phyloP scores from a whole-genome alignment of 139 green algal genomes.

The Penium margaritaceum region DNA sequence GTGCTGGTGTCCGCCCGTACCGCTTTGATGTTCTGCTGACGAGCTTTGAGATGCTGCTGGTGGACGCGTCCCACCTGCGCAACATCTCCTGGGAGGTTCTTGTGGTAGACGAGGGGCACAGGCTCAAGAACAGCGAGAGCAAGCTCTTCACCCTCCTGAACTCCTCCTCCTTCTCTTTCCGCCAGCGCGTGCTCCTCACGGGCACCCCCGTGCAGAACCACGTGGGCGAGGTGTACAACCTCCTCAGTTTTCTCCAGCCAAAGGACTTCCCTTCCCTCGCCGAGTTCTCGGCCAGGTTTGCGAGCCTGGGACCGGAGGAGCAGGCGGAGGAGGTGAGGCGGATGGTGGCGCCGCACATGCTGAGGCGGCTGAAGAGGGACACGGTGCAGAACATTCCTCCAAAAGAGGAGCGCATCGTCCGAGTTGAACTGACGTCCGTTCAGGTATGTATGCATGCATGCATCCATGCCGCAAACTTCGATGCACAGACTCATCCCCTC shows the following conservation, averaged over 20 bases:
- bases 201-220: conserved; percentile 68
- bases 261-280: conserved; percentile 60
- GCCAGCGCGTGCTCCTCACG: conserved; percentile 84
- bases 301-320: conserved; percentile 20
- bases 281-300: conserved; percentile 58
- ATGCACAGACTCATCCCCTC: no score
- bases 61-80: conserved; percentile 56
- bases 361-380: conserved; percentile 84
- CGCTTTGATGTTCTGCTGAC: conserved; percentile 77
- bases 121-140: conserved; percentile 74
- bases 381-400: conserved; percentile 78
- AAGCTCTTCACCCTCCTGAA: conserved; percentile 40
- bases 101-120: conserved; percentile 69
- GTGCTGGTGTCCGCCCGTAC: conserved; percentile 6
- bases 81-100: conserved; percentile 61
- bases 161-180: conserved; percentile 31
- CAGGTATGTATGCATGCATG: no score
- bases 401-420: conserved; percentile 81
- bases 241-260: conserved; percentile 82
- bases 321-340: conserved; percentile 65
- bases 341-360: conserved; percentile 72
- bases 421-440: conserved; percentile 74
- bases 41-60: conserved; percentile 83
- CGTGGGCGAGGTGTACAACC: conserved; percentile 72
- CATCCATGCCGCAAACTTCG: no score